Conservation (phyloP, 2,329 filamentous ascomycete species). For the Sphaerulina populicola region DNA sequence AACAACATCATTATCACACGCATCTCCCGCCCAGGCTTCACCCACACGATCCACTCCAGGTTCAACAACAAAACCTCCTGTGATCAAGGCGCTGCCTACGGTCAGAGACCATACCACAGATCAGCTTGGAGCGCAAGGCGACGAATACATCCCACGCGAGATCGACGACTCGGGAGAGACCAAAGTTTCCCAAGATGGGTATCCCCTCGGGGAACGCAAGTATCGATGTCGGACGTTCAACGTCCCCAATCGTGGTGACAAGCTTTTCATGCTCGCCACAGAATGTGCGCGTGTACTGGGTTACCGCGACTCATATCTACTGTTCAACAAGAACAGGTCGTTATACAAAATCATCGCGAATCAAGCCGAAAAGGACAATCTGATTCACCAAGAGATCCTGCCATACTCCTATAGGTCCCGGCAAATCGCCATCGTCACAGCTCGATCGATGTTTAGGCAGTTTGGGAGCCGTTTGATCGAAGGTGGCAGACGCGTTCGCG, state of each 20-base stretch:
- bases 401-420: conserved; percentile 97
- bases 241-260: conserved; percentile 81
- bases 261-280: conserved; percentile 96
- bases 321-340: conserved; percentile 98
- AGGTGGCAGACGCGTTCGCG: conserved; percentile 79
- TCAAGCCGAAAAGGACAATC: conserved; percentile 89
- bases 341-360: conserved; percentile 96
- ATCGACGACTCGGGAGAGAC: conserved; percentile 88
- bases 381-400: conserved; percentile 88
- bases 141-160: conserved; percentile 92
- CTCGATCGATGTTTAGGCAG: conserved; percentile 95
- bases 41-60: conserved; percentile 71
- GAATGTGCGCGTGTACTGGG: conserved; percentile 90
- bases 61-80: conserved; percentile 52
- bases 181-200: conserved; percentile 79
- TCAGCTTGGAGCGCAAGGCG: conserved; percentile 77
- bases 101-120: conserved; percentile 96
- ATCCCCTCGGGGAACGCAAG: conserved; percentile 70
- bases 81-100: conserved; percentile 88
- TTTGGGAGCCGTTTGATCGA: conserved; percentile 92
- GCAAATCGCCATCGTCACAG: conserved; percentile 96
- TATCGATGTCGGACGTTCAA: conserved; percentile 92
- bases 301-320: conserved; percentile 92
- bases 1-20: conserved; percentile 42
- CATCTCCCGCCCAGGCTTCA: conserved; percentile 51